Conservation (phyloP, 352 stramenopile species). For the Globisporangium spiculum region DNA sequence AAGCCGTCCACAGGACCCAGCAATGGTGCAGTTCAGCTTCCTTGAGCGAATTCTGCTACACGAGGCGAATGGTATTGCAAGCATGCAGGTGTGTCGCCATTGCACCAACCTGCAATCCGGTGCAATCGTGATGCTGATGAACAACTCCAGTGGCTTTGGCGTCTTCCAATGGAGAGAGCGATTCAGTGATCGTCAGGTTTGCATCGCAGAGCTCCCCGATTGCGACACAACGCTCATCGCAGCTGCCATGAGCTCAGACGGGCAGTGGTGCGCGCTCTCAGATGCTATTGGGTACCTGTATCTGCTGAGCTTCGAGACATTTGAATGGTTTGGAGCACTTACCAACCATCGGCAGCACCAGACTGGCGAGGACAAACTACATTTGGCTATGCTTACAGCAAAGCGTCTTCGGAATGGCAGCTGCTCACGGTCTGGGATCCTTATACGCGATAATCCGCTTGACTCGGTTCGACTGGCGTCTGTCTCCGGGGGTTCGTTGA, state of each 20-base stretch:
- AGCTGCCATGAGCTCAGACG: slow-evolving; percentile 26
- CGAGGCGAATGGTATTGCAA: not conserved
- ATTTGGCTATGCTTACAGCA: slow-evolving; percentile 7
- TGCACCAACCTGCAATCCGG: slow-evolving; percentile 17
- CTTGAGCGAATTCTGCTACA: slow-evolving; percentile 22
- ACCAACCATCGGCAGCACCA: not conserved
- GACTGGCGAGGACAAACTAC: not conserved
- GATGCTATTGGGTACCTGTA: slow-evolving; percentile 24
- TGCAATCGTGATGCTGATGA: slow-evolving; percentile 37
- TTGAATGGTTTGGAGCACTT: slow-evolving; percentile 18
- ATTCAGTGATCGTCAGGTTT: slow-evolving; percentile 48
- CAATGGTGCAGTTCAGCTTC: slow-evolving; percentile 47
- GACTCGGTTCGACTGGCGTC: slow-evolving; percentile 32
- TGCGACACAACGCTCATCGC: slow-evolving; percentile 12
- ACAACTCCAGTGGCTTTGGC: slow-evolving; percentile 21
- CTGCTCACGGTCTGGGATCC: slow-evolving; percentile 33
- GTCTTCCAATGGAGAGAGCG: slow-evolving; percentile 58
- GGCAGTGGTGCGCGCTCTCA: slow-evolving; percentile 31
- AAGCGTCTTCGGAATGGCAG: slow-evolving; percentile 27
- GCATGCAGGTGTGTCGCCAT: slow-evolving; percentile 10
- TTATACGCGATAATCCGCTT: slow-evolving; percentile 30
- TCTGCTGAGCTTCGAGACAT: slow-evolving; percentile 33
- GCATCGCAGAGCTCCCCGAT: slow-evolving; percentile 29
- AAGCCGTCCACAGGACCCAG: not conserved
- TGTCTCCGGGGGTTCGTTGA: slow-evolving; percentile 12